These are phyloP conservation scores for Aspergillus unguis DNA, from an alignment of 2,329 filamentous ascomycete genomes.

Conservation along the genomic window DNA sequence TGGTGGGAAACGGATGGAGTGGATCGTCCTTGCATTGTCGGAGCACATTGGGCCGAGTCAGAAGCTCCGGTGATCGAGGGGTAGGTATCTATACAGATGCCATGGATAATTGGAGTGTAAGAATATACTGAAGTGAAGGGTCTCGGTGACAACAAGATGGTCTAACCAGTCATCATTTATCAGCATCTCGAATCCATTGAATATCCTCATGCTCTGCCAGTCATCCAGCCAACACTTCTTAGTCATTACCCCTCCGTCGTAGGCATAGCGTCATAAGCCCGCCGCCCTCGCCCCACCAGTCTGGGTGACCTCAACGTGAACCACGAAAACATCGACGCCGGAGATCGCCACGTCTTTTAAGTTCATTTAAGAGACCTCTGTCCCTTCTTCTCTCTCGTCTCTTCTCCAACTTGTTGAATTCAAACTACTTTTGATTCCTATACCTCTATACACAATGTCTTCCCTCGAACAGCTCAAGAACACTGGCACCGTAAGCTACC, in stretches of 20 bases:
- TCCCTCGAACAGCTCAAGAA: conserved; percentile 97
- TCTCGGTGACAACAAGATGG: too few species aligned
- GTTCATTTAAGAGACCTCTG: conserved; percentile 5
- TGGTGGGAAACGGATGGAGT: conserved; percentile 11
- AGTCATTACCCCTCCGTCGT: conserved; percentile 6
- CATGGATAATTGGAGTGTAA: neutral
- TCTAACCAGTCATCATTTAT: too few species aligned
- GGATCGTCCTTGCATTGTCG: conserved; percentile 19
- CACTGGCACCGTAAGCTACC: conserved; percentile 79
- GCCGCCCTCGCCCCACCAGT: conserved; percentile 2
- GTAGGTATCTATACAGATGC: too few species aligned
- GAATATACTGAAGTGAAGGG: neutral
- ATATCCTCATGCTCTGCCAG: neutral
- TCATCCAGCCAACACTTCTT: neutral
- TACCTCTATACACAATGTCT: conserved; percentile 58
- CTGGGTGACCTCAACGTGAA: conserved; percentile 3
- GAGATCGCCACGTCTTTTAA: conserved; percentile 7
- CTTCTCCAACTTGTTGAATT: neutral
- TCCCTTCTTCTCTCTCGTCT: neutral
- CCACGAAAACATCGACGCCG: conserved; percentile 6
- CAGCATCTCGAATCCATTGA: neutral
- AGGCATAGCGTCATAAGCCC: conserved; percentile 5
- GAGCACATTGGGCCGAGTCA: conserved; percentile 34
- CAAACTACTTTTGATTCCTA: conserved; percentile 5
- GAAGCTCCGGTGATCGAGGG: conserved; percentile 4